Evolutionary conservation across 2,329 filamentous ascomycete species (phyloP), one percentile per base, ranked within the genome.

Genomic region (Epichloe typhina): DNA sequence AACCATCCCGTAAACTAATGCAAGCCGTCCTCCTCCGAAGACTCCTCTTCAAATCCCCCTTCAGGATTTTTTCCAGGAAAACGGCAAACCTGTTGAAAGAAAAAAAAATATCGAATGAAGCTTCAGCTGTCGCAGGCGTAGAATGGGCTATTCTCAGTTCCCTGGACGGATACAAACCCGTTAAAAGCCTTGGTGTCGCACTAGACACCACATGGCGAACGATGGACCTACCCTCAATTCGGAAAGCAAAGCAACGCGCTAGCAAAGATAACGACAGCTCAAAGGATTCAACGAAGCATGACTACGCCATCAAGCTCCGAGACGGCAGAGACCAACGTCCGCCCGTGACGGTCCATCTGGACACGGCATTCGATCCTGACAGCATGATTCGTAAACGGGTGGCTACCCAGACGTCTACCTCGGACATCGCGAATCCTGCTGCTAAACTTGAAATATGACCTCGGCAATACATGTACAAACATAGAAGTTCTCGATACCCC

Each of bases 111-210:
- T 37, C 36, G 4, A 31, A 47, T 12, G 49, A 52, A 13, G n/a
- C 45, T n/a, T 51, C 46, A 17, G 42, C 51, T 19, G 51, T 66
- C 9, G 59, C 61, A 3, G 57, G 57, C 35, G 49, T 62, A 5
- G 65, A 68, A 52, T 60, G 60, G 49, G 57, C 57, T 47, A 61
- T 68, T n/a, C 56, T 66, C 13, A 46, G 54, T 8, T 53, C 47
- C 13, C 65, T 62, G 52, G 53, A 57, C 5, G 61, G 57, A 17
- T 66, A 64, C 49, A 50, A 52, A 37, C 64, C 64, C 17, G 39
- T 54, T n/a, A 58, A 60, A 41, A 42, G 58, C 8, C 63, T 68
- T 6, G 58, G 54, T 12, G 52, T 53, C 9, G 52, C 58, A 3
- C 56, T 67, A 15, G 57, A 61, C 33, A 52, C 56, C 1, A 57